Base-by-base conservation (phyloP, 2,329 filamentous ascomycete species). In the Didymella segeticola region DNA sequence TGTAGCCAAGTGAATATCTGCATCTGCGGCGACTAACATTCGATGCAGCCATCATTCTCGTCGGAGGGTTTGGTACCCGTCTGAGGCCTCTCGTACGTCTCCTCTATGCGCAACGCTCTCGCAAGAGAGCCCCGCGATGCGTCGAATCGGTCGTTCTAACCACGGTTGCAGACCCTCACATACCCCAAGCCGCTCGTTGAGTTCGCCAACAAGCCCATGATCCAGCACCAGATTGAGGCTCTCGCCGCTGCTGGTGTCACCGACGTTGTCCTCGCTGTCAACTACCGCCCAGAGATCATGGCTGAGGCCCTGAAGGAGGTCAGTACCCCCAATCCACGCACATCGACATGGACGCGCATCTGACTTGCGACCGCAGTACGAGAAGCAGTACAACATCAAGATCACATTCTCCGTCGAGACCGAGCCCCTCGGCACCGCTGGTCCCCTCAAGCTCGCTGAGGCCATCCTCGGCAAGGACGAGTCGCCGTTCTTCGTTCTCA, bases 131-230 rank as follows among this genome's bases (percentile, higher is more conserved):
- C 63, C 62, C 62, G 56, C 66, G 45, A 58, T 55, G 30, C 49
- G n/a, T 45, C 37, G n/a, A 47, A 30, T 56, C 42, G 30, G 46
- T 49, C 37, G 34, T 20, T 62, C 69, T 75, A 55, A 71, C 59
- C 15, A 42, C 57, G 47, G 56, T 48, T 63, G 60, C 59, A 96
- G 91, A 99, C 93, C 69, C 87, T 99, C 74, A 97, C 95, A 45
- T 90, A 97, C 65, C 93, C 93, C 59, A 99, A 98, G 80, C 93
- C 95, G 63, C 85, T 99, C 66, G 95, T 99, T 72, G 93, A 99
- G 81, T 99, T 99, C 74, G 92, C 87, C 74, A 99, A 99, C 85
- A 93, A 95, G 81, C 95, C 93, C 75, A 99, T 99, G 93, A 98
- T 99, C 78, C 85, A 96, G 72, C 93, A 98, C 80, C 93, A 99